phyloP scores from a whole-genome alignment of 2,329 filamentous ascomycete species.

The Albifimbria verrucaria region DNA sequence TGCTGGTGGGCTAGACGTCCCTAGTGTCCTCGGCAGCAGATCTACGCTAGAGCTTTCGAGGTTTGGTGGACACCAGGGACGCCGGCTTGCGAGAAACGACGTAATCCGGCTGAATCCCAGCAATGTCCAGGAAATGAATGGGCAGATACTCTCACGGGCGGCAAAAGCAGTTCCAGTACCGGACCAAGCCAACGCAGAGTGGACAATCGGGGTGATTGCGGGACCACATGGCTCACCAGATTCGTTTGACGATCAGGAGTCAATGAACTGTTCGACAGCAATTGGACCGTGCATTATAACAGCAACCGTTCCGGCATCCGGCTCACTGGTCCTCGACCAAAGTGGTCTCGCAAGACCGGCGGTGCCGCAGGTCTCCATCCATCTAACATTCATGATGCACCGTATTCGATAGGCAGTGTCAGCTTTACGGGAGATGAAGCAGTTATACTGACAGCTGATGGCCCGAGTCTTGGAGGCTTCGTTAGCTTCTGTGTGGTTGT shows the following conservation, averaged over 20 bases:
- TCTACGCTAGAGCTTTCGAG: constrained; percentile 27
- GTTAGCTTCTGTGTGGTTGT: constrained; percentile 34
- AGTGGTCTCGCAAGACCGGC: constrained; percentile 34
- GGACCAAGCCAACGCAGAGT: constrained; percentile 11
- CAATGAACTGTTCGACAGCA: constrained; percentile 26
- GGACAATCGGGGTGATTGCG: constrained; percentile 31
- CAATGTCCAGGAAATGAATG: not conserved
- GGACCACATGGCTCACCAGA: constrained; percentile 37
- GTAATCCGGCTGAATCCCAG: constrained; percentile 18
- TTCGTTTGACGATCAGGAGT: constrained; percentile 29
- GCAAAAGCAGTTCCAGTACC: constrained; percentile 20
- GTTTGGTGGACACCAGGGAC: constrained; percentile 30
- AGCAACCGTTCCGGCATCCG: constrained; percentile 37
- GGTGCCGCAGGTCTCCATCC: constrained; percentile 37
- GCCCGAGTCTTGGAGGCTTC: constrained; percentile 40
- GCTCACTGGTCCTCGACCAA: constrained; percentile 31
- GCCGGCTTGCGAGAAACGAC: constrained; percentile 26
- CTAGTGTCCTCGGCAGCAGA: constrained; percentile 27
- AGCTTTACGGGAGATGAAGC: constrained; percentile 41
- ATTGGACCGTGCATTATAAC: constrained; percentile 38
- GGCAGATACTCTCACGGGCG: constrained; percentile 2
- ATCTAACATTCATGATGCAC: constrained; percentile 36
- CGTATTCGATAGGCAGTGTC: constrained; percentile 36
- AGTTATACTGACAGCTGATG: constrained; percentile 35
- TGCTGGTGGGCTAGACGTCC: constrained; percentile 30